Evolutionary conservation across 2,329 filamentous ascomycete genomes (phyloP), one percentile per base, ranked within the genome.

Genomic region (Spiromastix sp.): DNA sequence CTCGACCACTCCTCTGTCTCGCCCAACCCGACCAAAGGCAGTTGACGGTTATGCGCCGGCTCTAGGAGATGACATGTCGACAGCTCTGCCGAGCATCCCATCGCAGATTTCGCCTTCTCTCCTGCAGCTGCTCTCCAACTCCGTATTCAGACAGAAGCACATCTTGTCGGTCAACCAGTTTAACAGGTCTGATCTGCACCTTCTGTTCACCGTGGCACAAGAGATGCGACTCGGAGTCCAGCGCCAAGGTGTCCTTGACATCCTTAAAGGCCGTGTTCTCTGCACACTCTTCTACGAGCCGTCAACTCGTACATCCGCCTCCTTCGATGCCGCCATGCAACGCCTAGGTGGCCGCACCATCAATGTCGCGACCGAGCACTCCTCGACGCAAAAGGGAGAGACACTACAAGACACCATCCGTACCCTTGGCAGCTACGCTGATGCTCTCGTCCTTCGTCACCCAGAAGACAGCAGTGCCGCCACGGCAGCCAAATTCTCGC

Each of bases 281-380:
- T 85, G 81, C 64, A 91, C 85, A 2, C 77, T 98, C 67, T 98
- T 98, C 73, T 98, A 87, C 61, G 91, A 98, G 70, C 91, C 91
- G 2, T 96, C 89, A 1, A 98, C 91, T 2, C 77, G 91, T 36
- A 98, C 91, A 4, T 95, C 89, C 9, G 78, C 84, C 24, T 98
- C 91, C 3, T 98, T 98, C 51, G 91, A 98, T 55, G 84, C 89
- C 38, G 91, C 91, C 27, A 98, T 98, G 91, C 93, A 98, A 70
- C 82, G 93, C 34, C 79, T 98, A 4, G 91, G 91, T 48, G 91
- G 91, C 31, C 76, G 85, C 32, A 89, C 82, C 3, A 73, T 98
- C 36, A 71, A 79, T 34, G 79, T 96, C 53, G 71, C 85, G 26
- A 93, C 89, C 2, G 74, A 79, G 4, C 77, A 84, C 48, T 95